Base-by-base conservation (phyloP, 2,329 filamentous ascomycete genomes). In the Orbilia oligospora region DNA sequence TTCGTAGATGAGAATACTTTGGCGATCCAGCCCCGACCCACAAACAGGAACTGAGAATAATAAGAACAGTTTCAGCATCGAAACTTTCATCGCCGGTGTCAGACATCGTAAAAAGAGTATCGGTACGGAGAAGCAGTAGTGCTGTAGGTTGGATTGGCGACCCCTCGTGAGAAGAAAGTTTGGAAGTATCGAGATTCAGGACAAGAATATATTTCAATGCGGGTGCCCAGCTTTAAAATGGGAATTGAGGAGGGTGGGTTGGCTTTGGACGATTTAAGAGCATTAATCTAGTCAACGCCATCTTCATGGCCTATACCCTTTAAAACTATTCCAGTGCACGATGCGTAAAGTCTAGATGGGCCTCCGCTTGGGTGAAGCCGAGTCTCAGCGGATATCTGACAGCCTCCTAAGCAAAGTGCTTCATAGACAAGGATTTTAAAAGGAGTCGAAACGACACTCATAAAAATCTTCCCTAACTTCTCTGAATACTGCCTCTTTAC, bases 11-110 rank as follows among this genome's bases (percentile, higher is more conserved):
- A 0, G 64, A 30, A 18, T 58, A 69, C 33, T 76, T 76, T 12
- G 55, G 71, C 5, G 64, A 33, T 14, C 44, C 53, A 16, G 64
- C 64, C 5, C 71, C 71, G 0, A 68, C 10, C 22, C 27, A 61
- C n/a, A 75, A 49, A 12, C 38, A 67, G 5, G 51, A 10, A 22
- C 71, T 75, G 0, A 61, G 22, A 22, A 67, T 24, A 1, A 5
- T 41, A 5, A 51, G 48, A 14, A 71, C 41, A 3, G 18, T 24
- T 1, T 70, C 51, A 2, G 46, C 16, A 18, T 20, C 20, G 20
- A 71, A 41, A 1, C n/a, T n/a, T 12, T 18, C 44, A 41, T 41
- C 5, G 2, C 10, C 36, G 38, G 12, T 41, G 18, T 41, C 18
- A 18, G 56, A 41, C 56, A 61, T 61, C 10, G 9, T 51, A 22